These are phyloP conservation scores for Pythium phragmitis DNA, from an alignment of 352 stramenopile genomes.

Conservation along the genomic window DNA sequence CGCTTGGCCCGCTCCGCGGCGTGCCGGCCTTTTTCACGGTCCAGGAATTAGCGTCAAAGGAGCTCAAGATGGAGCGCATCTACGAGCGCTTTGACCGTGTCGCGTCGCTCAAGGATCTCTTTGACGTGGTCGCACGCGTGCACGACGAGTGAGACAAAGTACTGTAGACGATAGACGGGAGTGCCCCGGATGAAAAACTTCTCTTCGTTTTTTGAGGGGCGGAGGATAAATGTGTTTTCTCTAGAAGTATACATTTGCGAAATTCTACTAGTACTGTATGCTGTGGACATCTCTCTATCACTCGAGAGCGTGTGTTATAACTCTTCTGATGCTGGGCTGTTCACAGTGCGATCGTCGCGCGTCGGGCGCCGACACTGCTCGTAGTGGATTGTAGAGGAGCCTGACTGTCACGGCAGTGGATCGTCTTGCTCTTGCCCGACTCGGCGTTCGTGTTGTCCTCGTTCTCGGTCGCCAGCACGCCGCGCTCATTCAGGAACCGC, in stretches of 20 bases:
- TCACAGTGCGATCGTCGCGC: constrained; percentile 7
- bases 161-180: background rate
- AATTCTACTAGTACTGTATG: background rate
- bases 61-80: constrained; percentile 48
- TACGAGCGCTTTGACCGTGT: constrained; percentile 23
- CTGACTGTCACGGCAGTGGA: background rate
- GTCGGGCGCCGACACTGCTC: background rate
- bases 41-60: constrained; percentile 21
- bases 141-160: constrained; percentile 7
- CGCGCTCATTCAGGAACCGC: constrained; percentile 62
- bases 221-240: background rate
- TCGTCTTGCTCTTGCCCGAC: background rate
- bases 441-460: background rate
- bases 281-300: constrained; percentile 5
- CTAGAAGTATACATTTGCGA: constrained; percentile 5
- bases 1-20: constrained; percentile 43
- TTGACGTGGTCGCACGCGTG: constrained; percentile 4
- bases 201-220: background rate
- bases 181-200: background rate
- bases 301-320: background rate
- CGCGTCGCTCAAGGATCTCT: constrained; percentile 12
- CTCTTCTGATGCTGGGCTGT: background rate
- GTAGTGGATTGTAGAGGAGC: background rate
- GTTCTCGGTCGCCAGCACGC: constrained; percentile 34
- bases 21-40: constrained; percentile 57